Evolutionary conservation across 2,329 filamentous ascomycete genomes (phyloP).

Genomic region (Fusarium albosuccineum): DNA sequence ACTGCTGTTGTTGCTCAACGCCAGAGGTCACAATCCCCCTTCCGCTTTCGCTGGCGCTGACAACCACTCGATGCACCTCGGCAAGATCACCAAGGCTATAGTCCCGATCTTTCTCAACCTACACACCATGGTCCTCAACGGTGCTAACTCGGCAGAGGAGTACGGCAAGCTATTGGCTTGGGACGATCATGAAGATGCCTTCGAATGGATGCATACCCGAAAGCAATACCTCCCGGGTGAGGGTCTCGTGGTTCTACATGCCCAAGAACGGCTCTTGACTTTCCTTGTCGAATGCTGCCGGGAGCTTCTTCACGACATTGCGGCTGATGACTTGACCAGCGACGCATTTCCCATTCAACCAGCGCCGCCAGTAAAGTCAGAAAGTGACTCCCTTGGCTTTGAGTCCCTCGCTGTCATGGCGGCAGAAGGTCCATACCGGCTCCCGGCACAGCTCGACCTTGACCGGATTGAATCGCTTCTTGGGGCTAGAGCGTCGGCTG

Average conservation of each 20-base stretch:
- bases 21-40: slow-evolving; percentile 62
- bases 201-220: slow-evolving; percentile 51
- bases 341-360: slow-evolving; percentile 51
- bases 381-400: slow-evolving; percentile 49
- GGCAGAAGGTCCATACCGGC: slow-evolving; percentile 65
- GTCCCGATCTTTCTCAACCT: slow-evolving; percentile 47
- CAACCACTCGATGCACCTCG: slow-evolving; percentile 49
- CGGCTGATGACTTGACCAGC: slow-evolving; percentile 45
- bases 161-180: slow-evolving; percentile 55
- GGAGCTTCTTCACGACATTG: slow-evolving; percentile 64
- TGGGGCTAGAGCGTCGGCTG: slow-evolving; percentile 54
- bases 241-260: slow-evolving; percentile 64
- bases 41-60: slow-evolving; percentile 62
- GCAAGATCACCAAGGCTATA: slow-evolving; percentile 42
- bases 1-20: slow-evolving; percentile 65
- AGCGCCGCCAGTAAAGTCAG: slow-evolving; percentile 51
- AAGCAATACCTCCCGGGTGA: slow-evolving; percentile 59
- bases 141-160: slow-evolving; percentile 38
- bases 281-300: slow-evolving; percentile 65
- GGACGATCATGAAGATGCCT: slow-evolving; percentile 53
- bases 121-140: slow-evolving; percentile 53
- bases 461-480: slow-evolving; percentile 59
- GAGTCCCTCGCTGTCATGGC: slow-evolving; percentile 56
- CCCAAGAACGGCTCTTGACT: slow-evolving; percentile 59
- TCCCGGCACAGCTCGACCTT: slow-evolving; percentile 62